Evolutionary conservation across 495 filamentous ascomycete species (phyloP), one percentile per base, ranked within the genome.

Genomic region (Tetracladium marchalianum): DNA sequence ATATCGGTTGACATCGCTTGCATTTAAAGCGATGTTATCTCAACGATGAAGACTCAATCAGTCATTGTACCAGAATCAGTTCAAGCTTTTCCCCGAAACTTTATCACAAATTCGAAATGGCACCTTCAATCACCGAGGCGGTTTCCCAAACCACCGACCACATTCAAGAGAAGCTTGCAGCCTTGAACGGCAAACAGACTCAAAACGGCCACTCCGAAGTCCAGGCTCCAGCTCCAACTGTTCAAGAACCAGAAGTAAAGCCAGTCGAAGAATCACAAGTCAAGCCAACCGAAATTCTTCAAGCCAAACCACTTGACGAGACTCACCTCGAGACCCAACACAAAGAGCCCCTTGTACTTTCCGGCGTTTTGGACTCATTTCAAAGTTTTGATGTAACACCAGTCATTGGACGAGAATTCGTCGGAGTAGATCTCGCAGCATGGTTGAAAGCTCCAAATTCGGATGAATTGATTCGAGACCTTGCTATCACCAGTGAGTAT

Each of bases 321-420:
- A 35, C 53, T 24, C 18, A n/a, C 12, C 3, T 31, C 34, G 15
- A 48, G 33, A 27, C 24, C n/a, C 42, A 46, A 12, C 44, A 45
- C 36, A 52, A 41, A 37, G 41, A 56, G 12, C 51, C 54, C 37
- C 41, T 57, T 1, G 53, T 51, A 41, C 50, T 53, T 19, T 50
- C 65, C 0, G 77, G 77, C 5, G 66, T 68, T 0, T 66, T 85
- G 0, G 72, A 83, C 37, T 39, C 68, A 8, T 80, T 75, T 53
- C 62, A 81, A 36, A 70, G 66, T 11, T 78, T 80, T 42, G 82
- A 85, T 36, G 67, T 80, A 1, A 87, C 83, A 8, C 80, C 82
- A 1, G 58, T 76, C 16, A 83, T 87, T 52, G 83, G 84, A 24
- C 67, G 68, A 0, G 84, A 87, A 55, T 87, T 74, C 44, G 59